Evolutionary conservation across 495 filamentous ascomycete genomes (phyloP).

Genomic region (Elasticomyces elasticus): DNA sequence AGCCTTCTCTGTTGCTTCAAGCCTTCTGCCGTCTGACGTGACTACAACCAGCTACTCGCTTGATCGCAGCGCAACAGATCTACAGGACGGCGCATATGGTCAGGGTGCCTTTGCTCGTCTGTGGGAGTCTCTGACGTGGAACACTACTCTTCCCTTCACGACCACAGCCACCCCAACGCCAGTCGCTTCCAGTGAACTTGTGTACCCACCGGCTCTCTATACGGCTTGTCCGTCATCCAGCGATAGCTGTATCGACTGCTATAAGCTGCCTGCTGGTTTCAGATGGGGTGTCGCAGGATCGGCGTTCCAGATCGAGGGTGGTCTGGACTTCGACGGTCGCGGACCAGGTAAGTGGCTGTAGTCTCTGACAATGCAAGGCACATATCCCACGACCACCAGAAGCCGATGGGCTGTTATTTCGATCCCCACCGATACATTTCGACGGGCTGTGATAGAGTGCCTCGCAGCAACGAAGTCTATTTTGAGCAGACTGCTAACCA

Average conservation of each 20-base stretch:
- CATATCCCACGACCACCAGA: too few species aligned
- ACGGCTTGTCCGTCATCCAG: not conserved
- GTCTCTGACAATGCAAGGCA: too few species aligned
- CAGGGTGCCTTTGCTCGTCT: slow-evolving; percentile 6
- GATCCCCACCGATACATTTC: too few species aligned
- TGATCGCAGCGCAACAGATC: not conserved
- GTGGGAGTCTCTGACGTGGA: not conserved
- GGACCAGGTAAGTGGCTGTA: slow-evolving; percentile 25
- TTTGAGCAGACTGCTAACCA: too few species aligned
- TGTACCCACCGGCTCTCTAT: not conserved
- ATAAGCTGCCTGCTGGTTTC: slow-evolving; percentile 23
- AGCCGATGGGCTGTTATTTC: too few species aligned
- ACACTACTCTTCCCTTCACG: slow-evolving; percentile 1
- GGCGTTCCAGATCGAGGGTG: slow-evolving; percentile 31
- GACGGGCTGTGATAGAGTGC: too few species aligned
- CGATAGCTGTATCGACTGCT: slow-evolving; percentile 6
- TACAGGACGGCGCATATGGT: slow-evolving; percentile 3
- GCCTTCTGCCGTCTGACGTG: not conserved
- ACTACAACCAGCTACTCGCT: slow-evolving; percentile 2
- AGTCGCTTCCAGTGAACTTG: slow-evolving; percentile 3
- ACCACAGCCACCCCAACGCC: slow-evolving; percentile 2
- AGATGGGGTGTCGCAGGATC: slow-evolving; percentile 26
- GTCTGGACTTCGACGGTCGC: slow-evolving; percentile 23
- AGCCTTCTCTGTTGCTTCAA: not conserved
- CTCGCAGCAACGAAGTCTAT: too few species aligned